Base-by-base conservation (phyloP, 2,329 filamentous ascomycete genomes). In the Fusarium drepaniforme region DNA sequence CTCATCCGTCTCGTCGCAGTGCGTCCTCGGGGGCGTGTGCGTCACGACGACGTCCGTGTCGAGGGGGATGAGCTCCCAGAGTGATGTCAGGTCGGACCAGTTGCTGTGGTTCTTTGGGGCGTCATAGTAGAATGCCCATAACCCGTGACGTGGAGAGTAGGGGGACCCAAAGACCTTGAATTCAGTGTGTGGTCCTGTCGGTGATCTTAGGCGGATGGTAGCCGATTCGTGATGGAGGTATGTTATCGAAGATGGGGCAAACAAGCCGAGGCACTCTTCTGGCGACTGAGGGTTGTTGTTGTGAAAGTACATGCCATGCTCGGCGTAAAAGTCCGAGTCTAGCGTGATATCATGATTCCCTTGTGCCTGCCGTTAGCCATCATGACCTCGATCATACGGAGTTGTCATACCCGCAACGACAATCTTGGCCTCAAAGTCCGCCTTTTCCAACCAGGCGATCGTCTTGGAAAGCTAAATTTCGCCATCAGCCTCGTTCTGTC, bases 311-410 rank as follows among this genome's bases (percentile, higher is more conserved):
- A 79, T 76, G 1, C 88, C 87, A 75, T 91, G 85, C 46, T 88
- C 80, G 11, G 82, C 76, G 79, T 91, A 92, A 80, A 93, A 94
- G 4, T 85, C 80, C n/a, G 84, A 75, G 78, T 95, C 93, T 8
- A 95, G 87, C 0, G 92, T 93, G 60, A 93, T 85, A 79, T 95
- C 93, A 82, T 95, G 93, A 79, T 95, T 96, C 33, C 93, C 92
- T 93, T 59, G n/a, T 18, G 44, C 40, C 46, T 25, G 18, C 60
- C 18, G 70, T 76, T 46, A 73, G 72, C 53, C 21, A 57, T 56
- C 51, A 28, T 46, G 68, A 40, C 28, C 37, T 8, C n/a, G 38
- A 53, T 28, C 40, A n/a, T 13, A 2, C 25, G 44, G 59, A 46
- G 28, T 63, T 21, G 33, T 57, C 73, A 65, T 85, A 92, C 91